These are phyloP conservation scores for Metschnikowia kofuensis DNA, from an alignment of 805 yeast species.

Conservation along the genomic window DNA sequence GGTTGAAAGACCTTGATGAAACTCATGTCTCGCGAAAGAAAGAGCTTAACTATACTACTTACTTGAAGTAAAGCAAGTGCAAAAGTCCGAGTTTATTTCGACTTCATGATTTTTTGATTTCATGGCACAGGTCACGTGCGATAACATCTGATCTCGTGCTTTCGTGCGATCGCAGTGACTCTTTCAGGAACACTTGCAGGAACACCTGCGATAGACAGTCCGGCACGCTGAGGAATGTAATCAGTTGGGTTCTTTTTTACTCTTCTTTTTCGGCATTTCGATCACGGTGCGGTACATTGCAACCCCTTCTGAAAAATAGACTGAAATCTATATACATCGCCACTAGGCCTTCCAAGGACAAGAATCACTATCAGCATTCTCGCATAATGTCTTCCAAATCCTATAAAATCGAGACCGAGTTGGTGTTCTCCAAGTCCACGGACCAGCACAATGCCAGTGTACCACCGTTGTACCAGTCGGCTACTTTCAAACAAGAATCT, in stretches of 20 bases:
- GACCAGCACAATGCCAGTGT: conserved; percentile 80
- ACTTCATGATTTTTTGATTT: not conserved
- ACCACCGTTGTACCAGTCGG: conserved; percentile 87
- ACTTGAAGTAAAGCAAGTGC: no score
- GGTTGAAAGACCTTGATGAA: no score
- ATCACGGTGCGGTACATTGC: not conserved
- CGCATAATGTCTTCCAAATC: conserved; percentile 23
- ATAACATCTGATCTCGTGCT: conserved; percentile 15
- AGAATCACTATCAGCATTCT: not conserved
- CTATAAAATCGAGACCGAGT: conserved; percentile 64
- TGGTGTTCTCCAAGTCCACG: conserved; percentile 54
- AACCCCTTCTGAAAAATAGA: not conserved
- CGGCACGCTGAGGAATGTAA: not conserved
- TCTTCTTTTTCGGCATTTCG: not conserved
- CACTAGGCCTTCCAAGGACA: not conserved
- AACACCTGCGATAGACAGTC: conserved; percentile 4
- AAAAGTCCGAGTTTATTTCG: not conserved
- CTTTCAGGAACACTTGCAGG: not conserved
- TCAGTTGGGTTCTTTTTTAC: not conserved
- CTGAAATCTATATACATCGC: not conserved
- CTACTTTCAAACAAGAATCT: conserved; percentile 86
- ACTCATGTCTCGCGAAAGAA: no score
- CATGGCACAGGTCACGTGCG: conserved; percentile 8
- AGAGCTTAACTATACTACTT: no score
- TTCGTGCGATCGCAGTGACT: conserved; percentile 15